Percentiles rank a stretch among this genome's conserved stretches.
These are phyloP conservation scores for Starmerella apicola DNA, from an alignment of 805 yeast genomes.

Conservation along the genomic window DNA sequence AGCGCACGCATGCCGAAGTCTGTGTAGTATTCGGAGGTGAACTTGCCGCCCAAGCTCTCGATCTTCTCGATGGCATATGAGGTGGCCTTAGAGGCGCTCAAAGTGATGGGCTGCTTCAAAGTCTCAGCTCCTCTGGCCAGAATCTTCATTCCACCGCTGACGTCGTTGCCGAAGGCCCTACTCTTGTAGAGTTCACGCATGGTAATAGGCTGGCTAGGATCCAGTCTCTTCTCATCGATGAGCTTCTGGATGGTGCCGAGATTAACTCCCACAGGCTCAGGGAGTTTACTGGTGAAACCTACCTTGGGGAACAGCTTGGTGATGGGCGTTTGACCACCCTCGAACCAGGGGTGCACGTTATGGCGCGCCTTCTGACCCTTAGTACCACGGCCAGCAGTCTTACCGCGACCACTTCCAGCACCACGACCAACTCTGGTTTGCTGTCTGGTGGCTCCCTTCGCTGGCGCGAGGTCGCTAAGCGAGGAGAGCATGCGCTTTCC, in stretches of 20 bases:
- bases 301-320: slow-evolving; percentile 73
- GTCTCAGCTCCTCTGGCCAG: slow-evolving; percentile 48
- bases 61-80: slow-evolving; percentile 58
- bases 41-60: slow-evolving; percentile 60
- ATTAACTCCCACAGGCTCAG: slow-evolving; percentile 39
- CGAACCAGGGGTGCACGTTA: slow-evolving; percentile 82
- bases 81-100: slow-evolving; percentile 79
- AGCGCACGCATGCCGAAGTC: slow-evolving; percentile 62
- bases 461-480: slow-evolving; percentile 24
- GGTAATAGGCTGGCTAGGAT: slow-evolving; percentile 40
- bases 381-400: slow-evolving; percentile 93
- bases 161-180: slow-evolving; percentile 41
- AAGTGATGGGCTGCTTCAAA: slow-evolving; percentile 45
- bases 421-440: slow-evolving; percentile 80
- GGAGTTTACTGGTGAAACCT: slow-evolving; percentile 48
- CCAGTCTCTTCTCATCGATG: slow-evolving; percentile 53
- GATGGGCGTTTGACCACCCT: slow-evolving; percentile 97
- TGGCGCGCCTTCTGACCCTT: slow-evolving; percentile 98
- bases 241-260: slow-evolving; percentile 59
- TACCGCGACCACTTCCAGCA: slow-evolving; percentile 77
- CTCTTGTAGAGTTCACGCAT: slow-evolving; percentile 65
- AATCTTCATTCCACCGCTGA: slow-evolving; percentile 71
- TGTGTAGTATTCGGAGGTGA: slow-evolving; percentile 58
- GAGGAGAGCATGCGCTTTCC: slow-evolving; percentile 14
- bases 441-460: slow-evolving; percentile 26